phyloP scores from a whole-genome alignment of 129 eudicot species.

The Flaveria brownii region DNA sequence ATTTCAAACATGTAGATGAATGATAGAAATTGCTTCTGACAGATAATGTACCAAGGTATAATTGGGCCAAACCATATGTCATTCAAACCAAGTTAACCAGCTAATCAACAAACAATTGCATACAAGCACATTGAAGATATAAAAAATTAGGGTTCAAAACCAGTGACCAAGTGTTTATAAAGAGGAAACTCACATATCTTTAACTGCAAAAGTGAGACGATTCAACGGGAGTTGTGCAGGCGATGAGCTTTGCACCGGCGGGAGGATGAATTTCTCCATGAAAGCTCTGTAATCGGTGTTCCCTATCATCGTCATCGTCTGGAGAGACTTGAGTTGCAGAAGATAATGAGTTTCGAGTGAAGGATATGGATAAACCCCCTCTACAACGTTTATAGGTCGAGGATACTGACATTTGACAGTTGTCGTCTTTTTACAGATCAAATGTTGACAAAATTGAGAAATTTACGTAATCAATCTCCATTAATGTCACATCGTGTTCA shows the following conservation, averaged over 20 bases:
- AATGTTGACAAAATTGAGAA: neutral
- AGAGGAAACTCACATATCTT: slow-evolving; percentile 68
- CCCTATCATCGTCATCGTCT: slow-evolving; percentile 31
- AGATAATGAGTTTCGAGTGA: neutral
- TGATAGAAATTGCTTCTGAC: no score
- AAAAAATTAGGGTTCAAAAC: neutral
- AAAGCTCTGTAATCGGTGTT: slow-evolving; percentile 70
- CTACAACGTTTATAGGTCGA: neutral
- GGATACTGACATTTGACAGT: neutral
- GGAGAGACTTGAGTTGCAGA: slow-evolving; percentile 7
- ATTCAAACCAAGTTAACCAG: neutral
- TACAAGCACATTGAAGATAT: neutral
- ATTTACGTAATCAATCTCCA: neutral
- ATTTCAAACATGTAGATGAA: no score
- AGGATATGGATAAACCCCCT: slow-evolving; percentile 16
- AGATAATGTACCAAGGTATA: no score
- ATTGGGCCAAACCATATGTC: neutral
- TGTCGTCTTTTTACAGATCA: neutral
- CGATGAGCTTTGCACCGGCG: slow-evolving; percentile 36
- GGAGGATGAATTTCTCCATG: slow-evolving; percentile 65
- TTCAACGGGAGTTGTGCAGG: slow-evolving; percentile 48
- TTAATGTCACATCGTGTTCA: neutral
- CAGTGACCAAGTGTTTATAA: neutral
- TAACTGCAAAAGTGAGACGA: slow-evolving; percentile 82
- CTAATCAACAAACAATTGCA: neutral